These are phyloP conservation scores for Colletotrichum lindemuthianum DNA, from an alignment of 2,329 filamentous ascomycete genomes.

Conservation along the genomic window DNA sequence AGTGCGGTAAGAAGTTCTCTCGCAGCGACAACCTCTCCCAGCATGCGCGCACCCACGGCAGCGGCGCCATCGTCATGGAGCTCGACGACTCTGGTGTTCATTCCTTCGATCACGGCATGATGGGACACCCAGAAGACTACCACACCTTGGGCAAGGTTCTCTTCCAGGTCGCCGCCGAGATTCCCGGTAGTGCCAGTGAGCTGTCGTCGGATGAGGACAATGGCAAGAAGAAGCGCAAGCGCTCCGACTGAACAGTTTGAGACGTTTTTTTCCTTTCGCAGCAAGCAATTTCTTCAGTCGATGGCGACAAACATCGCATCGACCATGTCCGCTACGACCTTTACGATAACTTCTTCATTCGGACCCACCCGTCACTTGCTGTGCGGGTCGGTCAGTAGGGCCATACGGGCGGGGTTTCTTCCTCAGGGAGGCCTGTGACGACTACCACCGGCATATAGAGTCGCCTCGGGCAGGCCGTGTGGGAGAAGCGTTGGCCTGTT, in stretches of 20 bases:
- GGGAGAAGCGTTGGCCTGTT: conserved; percentile 52
- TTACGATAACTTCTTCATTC: conserved; percentile 37
- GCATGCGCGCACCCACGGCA: conserved; percentile 92
- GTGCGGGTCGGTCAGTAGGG: conserved; percentile 46
- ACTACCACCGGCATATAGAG: conserved; percentile 38
- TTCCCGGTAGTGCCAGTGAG: conserved; percentile 73
- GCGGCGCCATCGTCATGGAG: conserved; percentile 90
- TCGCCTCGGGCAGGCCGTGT: conserved; percentile 48
- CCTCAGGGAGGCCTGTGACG: conserved; percentile 15
- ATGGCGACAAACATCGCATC: conserved; percentile 34
- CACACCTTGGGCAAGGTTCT: conserved; percentile 78
- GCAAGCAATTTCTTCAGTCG: conserved; percentile 26
- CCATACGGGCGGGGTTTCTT: conserved; percentile 20
- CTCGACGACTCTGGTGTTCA: conserved; percentile 75
- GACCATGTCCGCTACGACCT: conserved; percentile 46
- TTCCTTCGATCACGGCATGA: conserved; percentile 54
- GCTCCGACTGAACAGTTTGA: conserved; percentile 63
- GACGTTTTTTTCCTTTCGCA: conserved; percentile 32
- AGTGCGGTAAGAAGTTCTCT: conserved; percentile 99
- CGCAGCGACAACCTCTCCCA: conserved; percentile 97
- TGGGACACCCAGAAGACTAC: conserved; percentile 65
- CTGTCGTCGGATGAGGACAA: conserved; percentile 63
- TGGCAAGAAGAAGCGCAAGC: conserved; percentile 81
- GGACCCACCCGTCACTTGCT: conserved; percentile 36
- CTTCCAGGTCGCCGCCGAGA: conserved; percentile 81